Evolutionary conservation across 108 stramenopile species (phyloP).

Genomic region (Cyclotella choctawhatcheeana): DNA sequence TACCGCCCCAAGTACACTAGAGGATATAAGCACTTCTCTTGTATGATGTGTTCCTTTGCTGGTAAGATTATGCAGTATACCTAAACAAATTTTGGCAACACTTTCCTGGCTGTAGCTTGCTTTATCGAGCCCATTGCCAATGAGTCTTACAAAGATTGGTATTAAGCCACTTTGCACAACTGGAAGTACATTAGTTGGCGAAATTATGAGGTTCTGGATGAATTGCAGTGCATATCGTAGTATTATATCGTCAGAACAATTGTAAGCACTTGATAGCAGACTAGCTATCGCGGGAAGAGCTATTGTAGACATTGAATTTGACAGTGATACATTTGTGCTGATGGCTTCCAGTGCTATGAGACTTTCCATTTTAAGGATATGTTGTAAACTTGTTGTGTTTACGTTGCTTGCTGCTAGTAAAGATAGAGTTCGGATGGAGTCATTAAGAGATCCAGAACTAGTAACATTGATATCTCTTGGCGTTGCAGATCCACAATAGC

Average conservation of each 20-base stretch:
- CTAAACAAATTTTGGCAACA: too few relatives aligned
- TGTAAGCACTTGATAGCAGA: conserved; percentile 40
- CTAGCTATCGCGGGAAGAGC: conserved; percentile 69
- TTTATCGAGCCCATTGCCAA: neutral
- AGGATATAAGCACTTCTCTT: too few relatives aligned
- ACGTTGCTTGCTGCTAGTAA: conserved; percentile 56
- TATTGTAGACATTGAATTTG: conserved; percentile 64
- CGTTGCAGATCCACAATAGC: conserved; percentile 73
- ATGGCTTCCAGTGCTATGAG: conserved; percentile 72
- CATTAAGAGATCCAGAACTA: conserved; percentile 59
- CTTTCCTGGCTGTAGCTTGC: too few relatives aligned
- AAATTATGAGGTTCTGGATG: conserved; percentile 53
- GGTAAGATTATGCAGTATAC: too few relatives aligned
- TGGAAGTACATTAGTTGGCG: neutral
- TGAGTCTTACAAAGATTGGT: conserved; percentile 44
- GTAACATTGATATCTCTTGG: conserved; percentile 36
- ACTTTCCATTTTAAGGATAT: conserved; percentile 68
- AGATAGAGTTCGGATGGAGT: conserved; percentile 69
- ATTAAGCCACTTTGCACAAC: conserved; percentile 45
- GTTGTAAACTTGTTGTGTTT: conserved; percentile 49
- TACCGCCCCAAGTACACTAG: too few relatives aligned
- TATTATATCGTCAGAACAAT: conserved; percentile 22
- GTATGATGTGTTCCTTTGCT: too few relatives aligned
- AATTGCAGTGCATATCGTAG: conserved; percentile 64
- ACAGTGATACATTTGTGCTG: conserved; percentile 71